These are phyloP conservation scores for Sodiomyces alkalinus DNA, from an alignment of 2,329 filamentous ascomycete species.

Conservation along the genomic window DNA sequence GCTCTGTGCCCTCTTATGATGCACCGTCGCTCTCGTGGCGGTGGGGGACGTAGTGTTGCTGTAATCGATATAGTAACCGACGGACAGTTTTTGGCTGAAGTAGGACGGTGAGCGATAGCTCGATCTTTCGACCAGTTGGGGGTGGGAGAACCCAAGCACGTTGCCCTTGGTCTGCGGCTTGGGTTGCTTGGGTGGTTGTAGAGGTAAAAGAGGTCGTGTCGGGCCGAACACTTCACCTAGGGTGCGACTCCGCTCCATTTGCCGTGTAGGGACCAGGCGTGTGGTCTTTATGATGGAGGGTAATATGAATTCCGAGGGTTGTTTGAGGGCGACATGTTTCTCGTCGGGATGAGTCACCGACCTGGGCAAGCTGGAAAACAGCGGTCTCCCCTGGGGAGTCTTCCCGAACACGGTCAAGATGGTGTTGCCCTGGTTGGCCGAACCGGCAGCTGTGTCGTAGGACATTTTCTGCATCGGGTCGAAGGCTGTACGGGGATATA, in stretches of 20 bases:
- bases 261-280: conserved; percentile 34
- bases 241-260: conserved; percentile 39
- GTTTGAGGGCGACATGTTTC: too few relatives aligned
- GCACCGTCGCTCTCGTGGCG: conserved; percentile 30
- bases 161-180: conserved; percentile 54
- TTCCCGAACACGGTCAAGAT: conserved; percentile 68
- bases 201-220: conserved; percentile 44
- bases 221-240: conserved; percentile 63
- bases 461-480: conserved; percentile 18
- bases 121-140: conserved; percentile 39
- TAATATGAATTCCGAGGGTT: too few relatives aligned
- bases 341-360: too few relatives aligned
- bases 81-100: conserved; percentile 47
- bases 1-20: conserved; percentile 42
- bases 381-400: conserved; percentile 56
- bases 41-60: conserved; percentile 43
- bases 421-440: conserved; percentile 22
- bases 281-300: too few relatives aligned
- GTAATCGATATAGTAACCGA: conserved; percentile 58
- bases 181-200: conserved; percentile 57
- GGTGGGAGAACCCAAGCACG: conserved; percentile 35
- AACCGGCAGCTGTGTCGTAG: too few relatives aligned
- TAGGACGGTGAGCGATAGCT: conserved; percentile 43
- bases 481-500: conserved; percentile 27
- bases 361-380: conserved; percentile 67